Conservation (phyloP, 1,284 basidiomycete genomes). For the Puccinia hordei region DNA sequence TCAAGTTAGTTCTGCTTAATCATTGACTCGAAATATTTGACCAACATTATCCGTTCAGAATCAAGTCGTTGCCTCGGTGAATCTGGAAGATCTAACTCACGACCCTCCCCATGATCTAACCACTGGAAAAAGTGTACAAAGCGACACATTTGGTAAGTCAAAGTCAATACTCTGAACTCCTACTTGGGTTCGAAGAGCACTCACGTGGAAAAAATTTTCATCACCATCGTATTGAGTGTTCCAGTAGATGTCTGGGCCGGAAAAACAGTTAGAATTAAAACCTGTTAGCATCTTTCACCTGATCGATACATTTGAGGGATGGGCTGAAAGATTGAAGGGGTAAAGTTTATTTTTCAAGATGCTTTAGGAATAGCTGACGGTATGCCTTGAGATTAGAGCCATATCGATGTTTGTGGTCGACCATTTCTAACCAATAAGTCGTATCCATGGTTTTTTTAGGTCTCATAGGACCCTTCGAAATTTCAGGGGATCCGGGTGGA, state of each 20-base stretch:
- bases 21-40: conserved; percentile 3
- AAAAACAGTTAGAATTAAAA: conserved; percentile 20
- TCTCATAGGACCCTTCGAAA: conserved; percentile 49
- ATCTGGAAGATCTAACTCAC: conserved; percentile 67
- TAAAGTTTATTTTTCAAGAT: conserved; percentile 1
- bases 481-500: not conserved
- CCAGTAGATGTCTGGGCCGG: conserved; percentile 65
- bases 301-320: conserved; percentile 43
- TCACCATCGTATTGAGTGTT: conserved; percentile 65
- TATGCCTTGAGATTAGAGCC: conserved; percentile 66
- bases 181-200: not conserved
- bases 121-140: conserved; percentile 59
- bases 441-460: conserved; percentile 53
- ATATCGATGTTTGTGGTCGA: conserved; percentile 73
- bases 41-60: conserved; percentile 64
- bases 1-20: not conserved
- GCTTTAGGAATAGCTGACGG: conserved; percentile 54
- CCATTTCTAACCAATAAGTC: conserved; percentile 64
- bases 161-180: not conserved
- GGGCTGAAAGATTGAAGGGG: too few species aligned
- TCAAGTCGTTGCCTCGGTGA: conserved; percentile 72
- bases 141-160: not conserved
- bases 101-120: conserved; percentile 73
- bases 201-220: conserved; percentile 75
- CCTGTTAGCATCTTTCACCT: conserved; percentile 38